Base-by-base conservation (phyloP, 805 yeast species). In the Saccharomyces mikatae region DNA sequence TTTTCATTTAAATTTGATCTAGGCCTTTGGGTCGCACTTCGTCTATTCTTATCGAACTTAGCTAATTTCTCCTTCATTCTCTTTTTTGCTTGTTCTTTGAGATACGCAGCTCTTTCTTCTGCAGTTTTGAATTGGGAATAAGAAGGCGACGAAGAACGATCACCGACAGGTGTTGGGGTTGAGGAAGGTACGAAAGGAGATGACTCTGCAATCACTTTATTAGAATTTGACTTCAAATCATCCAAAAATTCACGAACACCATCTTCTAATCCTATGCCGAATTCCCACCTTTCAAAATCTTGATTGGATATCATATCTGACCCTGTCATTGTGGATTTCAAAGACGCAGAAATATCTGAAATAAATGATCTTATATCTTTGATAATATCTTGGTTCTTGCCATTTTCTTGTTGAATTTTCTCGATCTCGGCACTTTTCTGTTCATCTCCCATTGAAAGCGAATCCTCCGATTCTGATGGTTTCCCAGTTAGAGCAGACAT, bases 31-130 rank as follows among this genome's bases (percentile, higher is more conserved):
- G 61, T 52, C 10, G 55, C 49, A 3, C 65, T 66, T 54, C 72
- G 71, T 65, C 82, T 74, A 24, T 76, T 71, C 56, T 89, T 79
- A 2, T 96, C 96, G 54, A 89, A 76, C 58, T 84, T 86, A 2
- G 95, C 96, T 63, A 89, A 76, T 62, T 89, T 77, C 62, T 87
- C 96, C 57, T 83, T 84, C 97, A 90, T 89, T 70, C 87, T 80
- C 63, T 84, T 83, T 61, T 80, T 80, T 2, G 89, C 89, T 64
- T 87, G 92, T 17, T 89, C 92, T 68, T 88, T 89, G 52, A 89
- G 82, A 62, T 81, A 79, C n/a, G 88, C 86, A 4, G 94, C 80
- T 56, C 95, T 76, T 48, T 87, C 91, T 55, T 81, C 86, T 1
- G 87, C 77, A 10, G 81, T 73, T 30, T 68, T 74, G 41, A 54